Evolutionary conservation across 2,329 filamentous ascomycete species (phyloP).

Genomic region (Amphichorda felina): DNA sequence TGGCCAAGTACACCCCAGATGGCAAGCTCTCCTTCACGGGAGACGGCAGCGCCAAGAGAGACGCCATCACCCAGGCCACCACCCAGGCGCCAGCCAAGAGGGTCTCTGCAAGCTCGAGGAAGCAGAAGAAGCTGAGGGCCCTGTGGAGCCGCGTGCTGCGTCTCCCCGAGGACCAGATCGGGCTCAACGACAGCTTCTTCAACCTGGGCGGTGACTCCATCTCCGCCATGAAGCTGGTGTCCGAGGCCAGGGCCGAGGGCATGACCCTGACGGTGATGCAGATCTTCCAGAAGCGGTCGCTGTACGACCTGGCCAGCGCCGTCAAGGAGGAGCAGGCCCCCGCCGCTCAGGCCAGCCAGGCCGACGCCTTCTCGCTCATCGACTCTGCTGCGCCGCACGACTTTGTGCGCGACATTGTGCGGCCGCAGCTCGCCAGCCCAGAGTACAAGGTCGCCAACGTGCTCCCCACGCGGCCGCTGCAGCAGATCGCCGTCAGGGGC

Average conservation of each 20-base stretch:
- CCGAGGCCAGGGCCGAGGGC: slow-evolving; percentile 35
- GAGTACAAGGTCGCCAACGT: slow-evolving; percentile 41
- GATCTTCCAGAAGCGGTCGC: slow-evolving; percentile 36
- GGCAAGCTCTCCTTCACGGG: slow-evolving; percentile 12
- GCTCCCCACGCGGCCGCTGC: slow-evolving; percentile 45
- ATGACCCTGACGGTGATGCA: slow-evolving; percentile 40
- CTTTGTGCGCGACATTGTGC: slow-evolving; percentile 35
- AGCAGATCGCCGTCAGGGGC: slow-evolving; percentile 45
- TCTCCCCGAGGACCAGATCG: slow-evolving; percentile 31
- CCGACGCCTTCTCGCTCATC: slow-evolving; percentile 37
- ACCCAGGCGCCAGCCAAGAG: slow-evolving; percentile 11
- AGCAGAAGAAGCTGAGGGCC: slow-evolving; percentile 29
- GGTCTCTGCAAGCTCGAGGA: slow-evolving; percentile 25
- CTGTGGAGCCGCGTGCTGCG: slow-evolving; percentile 37
- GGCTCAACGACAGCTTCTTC: slow-evolving; percentile 47
- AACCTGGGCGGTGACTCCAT: slow-evolving; percentile 49
- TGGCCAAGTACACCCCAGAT: slow-evolving; percentile 23
- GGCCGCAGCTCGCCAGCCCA: slow-evolving; percentile 31
- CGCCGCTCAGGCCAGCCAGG: slow-evolving; percentile 8
- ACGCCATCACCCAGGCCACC: slow-evolving; percentile 1
- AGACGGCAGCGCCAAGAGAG: slow-evolving; percentile 5
- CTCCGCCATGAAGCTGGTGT: slow-evolving; percentile 48
- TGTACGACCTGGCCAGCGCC: slow-evolving; percentile 40
- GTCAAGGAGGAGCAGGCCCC: slow-evolving; percentile 22
- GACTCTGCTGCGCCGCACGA: slow-evolving; percentile 22